Evolutionary conservation across 495 filamentous ascomycete species (phyloP).

Genomic region (Staphylotrichum longicolle): DNA sequence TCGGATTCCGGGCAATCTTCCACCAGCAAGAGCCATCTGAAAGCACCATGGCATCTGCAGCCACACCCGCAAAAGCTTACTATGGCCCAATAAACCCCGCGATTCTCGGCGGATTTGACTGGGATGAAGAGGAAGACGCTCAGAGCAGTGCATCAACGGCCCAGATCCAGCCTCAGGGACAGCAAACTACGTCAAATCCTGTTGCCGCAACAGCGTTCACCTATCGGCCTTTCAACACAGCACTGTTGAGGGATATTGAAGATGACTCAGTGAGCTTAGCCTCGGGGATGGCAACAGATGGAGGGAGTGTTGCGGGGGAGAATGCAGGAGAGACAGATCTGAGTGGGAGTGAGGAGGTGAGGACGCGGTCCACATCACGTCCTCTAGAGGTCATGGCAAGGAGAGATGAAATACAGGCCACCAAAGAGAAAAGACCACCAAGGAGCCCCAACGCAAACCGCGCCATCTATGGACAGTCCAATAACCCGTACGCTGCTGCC

Average conservation of each 20-base stretch:
- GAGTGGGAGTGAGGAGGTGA: no score
- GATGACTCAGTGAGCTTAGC: neutral
- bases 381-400: no score
- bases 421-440: no score
- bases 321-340: neutral
- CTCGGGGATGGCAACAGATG: neutral
- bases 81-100: slow-evolving; percentile 20
- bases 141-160: neutral
- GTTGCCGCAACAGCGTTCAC: neutral
- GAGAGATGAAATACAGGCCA: no score
- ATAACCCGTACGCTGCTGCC: slow-evolving; percentile 2
- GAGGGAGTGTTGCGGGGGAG: neutral
- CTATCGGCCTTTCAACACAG: neutral
- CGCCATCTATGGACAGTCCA: neutral
- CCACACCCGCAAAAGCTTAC: neutral
- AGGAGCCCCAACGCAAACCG: no score
- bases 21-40: neutral
- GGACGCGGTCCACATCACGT: neutral
- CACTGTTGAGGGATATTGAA: neutral
- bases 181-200: neutral
- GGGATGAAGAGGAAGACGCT: neutral
- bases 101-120: slow-evolving; percentile 16
- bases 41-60: slow-evolving; percentile 8
- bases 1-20: no score
- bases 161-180: neutral